A percentile compares a stretch with the other conserved stretches of the same genome.
Evolutionary conservation across 768 basidiomycete genomes (phyloP).

Genomic region (Strobilomyces echinocephalus): DNA sequence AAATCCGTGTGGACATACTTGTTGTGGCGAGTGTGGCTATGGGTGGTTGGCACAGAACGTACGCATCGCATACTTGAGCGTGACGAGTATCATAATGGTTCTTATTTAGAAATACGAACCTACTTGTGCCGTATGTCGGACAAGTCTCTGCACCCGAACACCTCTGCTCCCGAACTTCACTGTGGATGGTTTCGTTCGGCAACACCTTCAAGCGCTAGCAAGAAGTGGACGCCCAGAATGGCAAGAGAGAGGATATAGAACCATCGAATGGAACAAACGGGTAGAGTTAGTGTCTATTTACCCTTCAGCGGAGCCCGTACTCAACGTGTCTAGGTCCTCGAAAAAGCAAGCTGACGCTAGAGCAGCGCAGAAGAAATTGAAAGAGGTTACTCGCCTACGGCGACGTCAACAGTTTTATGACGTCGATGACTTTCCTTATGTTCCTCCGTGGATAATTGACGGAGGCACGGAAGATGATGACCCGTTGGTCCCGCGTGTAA

Average conservation of each 20-base stretch:
- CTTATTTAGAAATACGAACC: constrained; percentile 36
- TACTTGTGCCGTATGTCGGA: constrained; percentile 60
- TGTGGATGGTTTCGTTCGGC: constrained; percentile 56
- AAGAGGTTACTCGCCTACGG: constrained; percentile 8
- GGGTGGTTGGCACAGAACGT: constrained; percentile 57
- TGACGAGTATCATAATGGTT: background rate
- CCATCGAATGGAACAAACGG: constrained; percentile 49
- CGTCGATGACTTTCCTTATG: constrained; percentile 5
- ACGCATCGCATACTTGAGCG: constrained; percentile 11
- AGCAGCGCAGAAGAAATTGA: constrained; percentile 18
- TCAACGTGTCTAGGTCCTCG: constrained; percentile 28
- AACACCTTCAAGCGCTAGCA: constrained; percentile 48
- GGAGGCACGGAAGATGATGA: constrained; percentile 7
- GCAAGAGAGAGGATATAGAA: constrained; percentile 43
- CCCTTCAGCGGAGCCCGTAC: background rate
- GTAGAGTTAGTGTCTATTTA: constrained; percentile 43
- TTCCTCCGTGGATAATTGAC: constrained; percentile 1
- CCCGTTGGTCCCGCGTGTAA: background rate
- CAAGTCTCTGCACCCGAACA: constrained; percentile 33
- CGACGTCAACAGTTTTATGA: constrained; percentile 11
- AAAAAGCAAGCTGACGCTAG: constrained; percentile 12
- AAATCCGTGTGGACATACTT: constrained; percentile 72
- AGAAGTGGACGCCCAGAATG: constrained; percentile 48
- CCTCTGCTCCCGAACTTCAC: constrained; percentile 64
- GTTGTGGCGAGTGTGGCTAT: constrained; percentile 64